Evolutionary conservation across 495 filamentous ascomycete genomes (phyloP), one percentile per base, ranked within the genome.

Genomic region (Aspergillus mulundensis): DNA sequence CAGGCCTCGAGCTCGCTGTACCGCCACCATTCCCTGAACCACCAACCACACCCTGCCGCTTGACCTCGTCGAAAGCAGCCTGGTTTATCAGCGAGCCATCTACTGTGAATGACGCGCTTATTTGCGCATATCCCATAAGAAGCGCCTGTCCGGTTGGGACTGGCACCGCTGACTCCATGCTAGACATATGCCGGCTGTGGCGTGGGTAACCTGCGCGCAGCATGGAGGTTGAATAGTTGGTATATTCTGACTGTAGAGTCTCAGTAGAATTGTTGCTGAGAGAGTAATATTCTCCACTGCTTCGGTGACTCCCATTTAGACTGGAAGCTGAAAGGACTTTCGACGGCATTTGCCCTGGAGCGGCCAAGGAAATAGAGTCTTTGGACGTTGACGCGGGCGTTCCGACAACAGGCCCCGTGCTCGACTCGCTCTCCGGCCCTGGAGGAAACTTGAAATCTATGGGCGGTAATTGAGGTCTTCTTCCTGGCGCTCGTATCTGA

Each of bases 111-210:
- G 89, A 88, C 16, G 95, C 94, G 63, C 87, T 86, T n/a, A 97
- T 82, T 66, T 98, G 93, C 5, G 87, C 95, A 73, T 95, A 98
- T 10, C 92, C 94, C 94, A 98, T 97, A 84, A 98, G 92, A 50
- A 98, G 71, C 15, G 87, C 83, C 71, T 97, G 91, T 44, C 81
- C 63, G 74, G 85, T 57, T 58, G 58, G 58, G 72, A 73, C 64
- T 19, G 77, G 71, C 43, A 64, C 70, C 43, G 68, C 71, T 7
- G 73, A 62, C 2, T 74, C 71, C 18, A 87, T 62, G 59, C 73
- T 84, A 21, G 89, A 91, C 59, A 74, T 74, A 59, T 84, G 80
- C 40, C 88, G 82, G 25, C 66, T 69, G 68, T 90, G 87, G 10
- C 79, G 65, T 34, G 81, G 59, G 60, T 79, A 74, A 10, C 70